phyloP scores from a whole-genome alignment of 202 grass and related monocot species.

The Bolboschoenoplectus hybrid region DNA sequence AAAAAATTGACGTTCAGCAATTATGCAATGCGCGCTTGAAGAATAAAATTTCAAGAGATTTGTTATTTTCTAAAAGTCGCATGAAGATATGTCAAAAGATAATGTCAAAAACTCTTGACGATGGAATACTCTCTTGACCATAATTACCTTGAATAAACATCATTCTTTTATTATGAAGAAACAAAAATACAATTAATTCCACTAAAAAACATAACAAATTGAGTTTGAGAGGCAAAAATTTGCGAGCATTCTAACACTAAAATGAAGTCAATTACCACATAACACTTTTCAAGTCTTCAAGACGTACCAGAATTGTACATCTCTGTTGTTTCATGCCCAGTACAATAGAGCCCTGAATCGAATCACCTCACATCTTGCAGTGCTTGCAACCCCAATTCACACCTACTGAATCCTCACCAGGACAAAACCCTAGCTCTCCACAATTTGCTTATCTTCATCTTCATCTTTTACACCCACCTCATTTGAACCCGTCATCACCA shows the following conservation, averaged over 20 bases:
- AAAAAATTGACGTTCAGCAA: not conserved
- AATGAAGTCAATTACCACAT: constrained; percentile 7
- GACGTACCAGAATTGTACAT: not conserved
- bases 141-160: constrained; percentile 1
- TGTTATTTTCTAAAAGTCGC: constrained; percentile 2
- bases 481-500: constrained; percentile 38
- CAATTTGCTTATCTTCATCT: constrained; percentile 62
- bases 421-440: constrained; percentile 54
- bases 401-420: constrained; percentile 31
- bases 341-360: not conserved
- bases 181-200: constrained; percentile 9
- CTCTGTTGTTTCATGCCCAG: constrained; percentile 11
- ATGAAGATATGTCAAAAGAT: not conserved
- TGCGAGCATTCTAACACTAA: constrained; percentile 2
- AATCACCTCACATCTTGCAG: constrained; percentile 25
- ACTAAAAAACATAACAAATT: constrained; percentile 17
- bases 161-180: constrained; percentile 27
- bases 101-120: constrained; percentile 5
- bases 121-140: not conserved
- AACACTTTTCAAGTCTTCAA: constrained; percentile 5
- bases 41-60: not conserved
- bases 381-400: constrained; percentile 25
- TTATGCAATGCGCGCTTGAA: not conserved
- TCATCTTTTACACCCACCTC: constrained; percentile 46
- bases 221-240: constrained; percentile 19